Evolutionary conservation across 306 rosid genomes (phyloP).

Genomic region (Bauhinia variegata): DNA sequence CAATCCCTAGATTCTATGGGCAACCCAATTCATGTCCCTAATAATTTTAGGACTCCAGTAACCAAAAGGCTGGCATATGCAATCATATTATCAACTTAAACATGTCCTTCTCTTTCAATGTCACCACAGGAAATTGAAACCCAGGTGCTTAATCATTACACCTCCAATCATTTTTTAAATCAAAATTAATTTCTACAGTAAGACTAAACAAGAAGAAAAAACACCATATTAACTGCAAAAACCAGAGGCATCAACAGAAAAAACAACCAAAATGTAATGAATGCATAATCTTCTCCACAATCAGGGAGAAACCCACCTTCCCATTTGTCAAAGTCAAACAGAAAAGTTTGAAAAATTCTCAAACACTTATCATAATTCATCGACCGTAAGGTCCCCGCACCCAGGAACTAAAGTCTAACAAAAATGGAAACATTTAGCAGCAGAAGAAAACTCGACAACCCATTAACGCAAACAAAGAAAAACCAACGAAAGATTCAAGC

Average conservation of each 20-base stretch:
- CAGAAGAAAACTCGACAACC: constrained; percentile 19
- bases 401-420: constrained; percentile 10
- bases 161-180: background rate
- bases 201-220: constrained; percentile 1
- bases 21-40: constrained; percentile 6
- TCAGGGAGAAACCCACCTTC: constrained; percentile 4
- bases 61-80: constrained; percentile 1
- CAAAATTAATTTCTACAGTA: background rate
- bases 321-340: constrained; percentile 15
- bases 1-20: background rate
- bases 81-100: constrained; percentile 9
- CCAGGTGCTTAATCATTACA: background rate
- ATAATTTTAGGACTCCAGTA: constrained; percentile 7
- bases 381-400: constrained; percentile 25
- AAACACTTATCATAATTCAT: constrained; percentile 18
- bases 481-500: constrained; percentile 18
- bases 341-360: constrained; percentile 20
- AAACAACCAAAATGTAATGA: constrained; percentile 13
- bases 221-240: constrained; percentile 15
- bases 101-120: constrained; percentile 1
- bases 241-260: constrained; percentile 14
- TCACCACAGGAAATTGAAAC: background rate
- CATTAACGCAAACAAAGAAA: constrained; percentile 23
- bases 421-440: background rate
- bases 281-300: constrained; percentile 7